Base-by-base conservation (phyloP, 2,329 filamentous ascomycete species). In the Penicillium sp. region DNA sequence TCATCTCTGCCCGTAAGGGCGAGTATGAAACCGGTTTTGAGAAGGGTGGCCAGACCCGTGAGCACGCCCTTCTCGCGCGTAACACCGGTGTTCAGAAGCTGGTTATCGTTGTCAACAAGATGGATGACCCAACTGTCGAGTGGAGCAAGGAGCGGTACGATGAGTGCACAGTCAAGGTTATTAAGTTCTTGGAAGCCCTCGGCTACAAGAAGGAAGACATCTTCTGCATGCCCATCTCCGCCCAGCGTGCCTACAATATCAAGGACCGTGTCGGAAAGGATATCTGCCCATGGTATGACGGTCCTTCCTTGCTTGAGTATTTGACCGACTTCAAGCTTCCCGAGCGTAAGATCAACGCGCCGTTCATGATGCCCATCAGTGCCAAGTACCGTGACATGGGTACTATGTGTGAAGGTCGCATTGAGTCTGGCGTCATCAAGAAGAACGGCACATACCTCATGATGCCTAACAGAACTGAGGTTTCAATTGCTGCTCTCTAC, bases 1-100 rank as follows among this genome's bases (percentile, higher is more conserved):
- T 98, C 66, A 96, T 97, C 64, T 94, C 87, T 42, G 89, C 93
- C 34, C 86, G 93, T 64, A 97, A 96, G 77, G 93, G 93, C 65
- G 93, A 98, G 74, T 98, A 97, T 70, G 93, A 98, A 74, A 97
- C 93, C 27, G 93, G 93, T 40, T 98, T 98, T 68, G 93, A 98
- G 62, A 87, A 86, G 76, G 93, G 93, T 54, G 91, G 93, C 29
- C 93, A 98, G 71, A 98, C 93, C 44, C 82, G 93, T 67, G 93
- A 98, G 79, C 91, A 97, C 72, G 93, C 94, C 46, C 89, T 98
- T 77, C 79, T 98, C 66, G 94, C 94, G 58, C 95, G 97, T 75
- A 98, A 94, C 0, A 91, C 95, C 68, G 93, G 93, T 72, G 93
- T 98, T 50, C 95, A 95, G 78, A 96, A 96, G 74, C 79, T 98